Evolutionary conservation across 495 filamentous ascomycete genomes (phyloP).

Genomic region (Aspergillus baeticus): DNA sequence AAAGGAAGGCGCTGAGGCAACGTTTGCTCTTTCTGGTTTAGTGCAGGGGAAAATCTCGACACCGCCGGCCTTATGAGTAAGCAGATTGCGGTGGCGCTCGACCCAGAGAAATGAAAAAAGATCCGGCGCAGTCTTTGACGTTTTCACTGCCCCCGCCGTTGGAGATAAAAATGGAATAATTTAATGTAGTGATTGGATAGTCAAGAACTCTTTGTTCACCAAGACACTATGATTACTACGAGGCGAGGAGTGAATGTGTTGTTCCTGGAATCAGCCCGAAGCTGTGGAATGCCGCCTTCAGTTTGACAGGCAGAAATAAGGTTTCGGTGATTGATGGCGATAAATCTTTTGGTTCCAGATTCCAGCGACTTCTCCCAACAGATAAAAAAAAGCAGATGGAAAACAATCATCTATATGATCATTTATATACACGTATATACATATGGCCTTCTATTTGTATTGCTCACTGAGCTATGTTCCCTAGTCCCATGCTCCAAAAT

Average conservation of each 20-base stretch:
- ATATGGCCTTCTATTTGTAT: too few species aligned
- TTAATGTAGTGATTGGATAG: too few species aligned
- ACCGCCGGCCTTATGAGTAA: conserved; percentile 13
- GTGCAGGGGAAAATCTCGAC: conserved; percentile 20
- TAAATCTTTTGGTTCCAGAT: neutral
- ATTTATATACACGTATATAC: neutral
- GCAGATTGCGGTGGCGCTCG: conserved; percentile 1
- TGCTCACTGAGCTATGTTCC: neutral
- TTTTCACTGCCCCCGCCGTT: too few species aligned
- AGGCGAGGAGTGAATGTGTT: neutral
- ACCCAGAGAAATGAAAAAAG: neutral
- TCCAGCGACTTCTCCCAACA: too few species aligned
- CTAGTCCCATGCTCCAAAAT: conserved; percentile 83
- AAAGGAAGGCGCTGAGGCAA: conserved; percentile 23
- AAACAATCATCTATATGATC: neutral
- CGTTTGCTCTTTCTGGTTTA: conserved; percentile 18
- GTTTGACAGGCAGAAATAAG: neutral
- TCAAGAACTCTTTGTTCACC: too few species aligned
- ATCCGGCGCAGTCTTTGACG: neutral
- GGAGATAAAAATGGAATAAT: neutral
- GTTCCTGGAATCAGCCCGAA: too few species aligned
- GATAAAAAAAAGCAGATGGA: too few species aligned
- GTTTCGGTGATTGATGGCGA: neutral
- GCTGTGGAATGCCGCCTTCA: neutral
- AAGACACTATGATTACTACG: neutral